A percentile compares a stretch with the other conserved stretches of the same genome.
phyloP scores from a whole-genome alignment of 805 yeast species.

The Clavispora vitiphila region DNA sequence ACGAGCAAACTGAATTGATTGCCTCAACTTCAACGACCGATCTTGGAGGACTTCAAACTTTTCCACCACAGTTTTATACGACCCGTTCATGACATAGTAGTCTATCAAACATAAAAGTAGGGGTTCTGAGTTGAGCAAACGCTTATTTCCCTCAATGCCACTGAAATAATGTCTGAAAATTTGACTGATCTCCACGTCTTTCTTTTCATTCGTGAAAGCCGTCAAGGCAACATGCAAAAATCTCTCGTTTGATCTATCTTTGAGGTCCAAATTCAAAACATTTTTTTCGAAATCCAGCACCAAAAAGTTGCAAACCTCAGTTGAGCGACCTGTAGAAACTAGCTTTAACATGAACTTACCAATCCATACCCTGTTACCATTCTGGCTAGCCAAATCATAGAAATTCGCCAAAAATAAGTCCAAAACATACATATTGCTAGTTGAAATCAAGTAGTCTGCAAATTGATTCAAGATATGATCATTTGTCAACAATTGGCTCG shows the following conservation, averaged over 20 bases:
- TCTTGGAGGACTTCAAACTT: conserved; percentile 14
- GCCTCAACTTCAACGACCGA: conserved; percentile 13
- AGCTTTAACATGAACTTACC: conserved; percentile 12
- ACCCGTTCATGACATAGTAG: conserved; percentile 20
- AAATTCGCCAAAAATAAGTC: conserved; percentile 10
- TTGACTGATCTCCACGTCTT: conserved; percentile 12
- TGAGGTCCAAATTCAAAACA: conserved; percentile 4
- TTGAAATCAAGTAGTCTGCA: conserved; percentile 4
- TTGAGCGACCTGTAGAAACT: not conserved
- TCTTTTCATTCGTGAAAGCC: conserved; percentile 12
- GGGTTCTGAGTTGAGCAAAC: conserved; percentile 11
- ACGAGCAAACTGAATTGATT: conserved; percentile 15
- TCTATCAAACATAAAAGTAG: conserved; percentile 19
- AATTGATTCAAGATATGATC: conserved; percentile 3
- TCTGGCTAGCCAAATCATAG: conserved; percentile 6
- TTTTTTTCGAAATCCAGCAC: conserved; percentile 4
- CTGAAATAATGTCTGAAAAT: conserved; percentile 15
- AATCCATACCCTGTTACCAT: conserved; percentile 17
- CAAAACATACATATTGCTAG: conserved; percentile 20
- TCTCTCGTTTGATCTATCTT: conserved; percentile 1
- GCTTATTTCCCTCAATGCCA: conserved; percentile 9
- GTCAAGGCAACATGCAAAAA: conserved; percentile 5
- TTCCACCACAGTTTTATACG: conserved; percentile 13
- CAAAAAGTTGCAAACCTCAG: conserved; percentile 5
- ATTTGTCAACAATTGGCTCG: conserved; percentile 5